A percentile compares a stretch with the other conserved stretches of the same genome.
These are phyloP conservation scores for Chlorella sp. DNA, from an alignment of 139 green algal species.

Conservation along the genomic window DNA sequence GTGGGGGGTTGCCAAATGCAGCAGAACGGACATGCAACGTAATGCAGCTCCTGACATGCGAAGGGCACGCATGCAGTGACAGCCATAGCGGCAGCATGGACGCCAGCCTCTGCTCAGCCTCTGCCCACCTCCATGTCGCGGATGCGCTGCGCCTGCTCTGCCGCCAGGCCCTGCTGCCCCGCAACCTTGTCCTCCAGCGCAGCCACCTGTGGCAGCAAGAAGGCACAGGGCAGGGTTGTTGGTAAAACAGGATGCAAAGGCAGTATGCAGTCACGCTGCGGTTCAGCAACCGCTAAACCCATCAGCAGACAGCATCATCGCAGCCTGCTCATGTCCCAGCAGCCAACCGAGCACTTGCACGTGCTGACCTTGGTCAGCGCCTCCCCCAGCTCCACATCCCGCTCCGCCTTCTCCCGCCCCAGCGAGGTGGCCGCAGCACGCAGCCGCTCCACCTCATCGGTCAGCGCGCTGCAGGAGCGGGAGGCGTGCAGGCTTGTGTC, in stretches of 20 bases:
- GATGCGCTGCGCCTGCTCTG: conserved; percentile 68
- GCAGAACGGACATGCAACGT: background rate
- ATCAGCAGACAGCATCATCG: no score
- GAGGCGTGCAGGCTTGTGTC: no score
- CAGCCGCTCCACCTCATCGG: conserved; percentile 67
- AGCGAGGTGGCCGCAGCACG: conserved; percentile 45
- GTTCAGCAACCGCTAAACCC: background rate
- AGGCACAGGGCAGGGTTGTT: no score
- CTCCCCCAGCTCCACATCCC: conserved; percentile 69
- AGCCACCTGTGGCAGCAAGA: conserved; percentile 21
- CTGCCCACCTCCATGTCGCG: conserved; percentile 66
- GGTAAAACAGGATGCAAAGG: no score
- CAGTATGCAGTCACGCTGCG: background rate
- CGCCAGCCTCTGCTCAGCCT: no score
- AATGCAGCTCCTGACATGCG: no score
- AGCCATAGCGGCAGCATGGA: no score
- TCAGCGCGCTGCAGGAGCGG: conserved; percentile 43
- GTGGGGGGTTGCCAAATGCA: no score
- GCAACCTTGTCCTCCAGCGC: conserved; percentile 83
- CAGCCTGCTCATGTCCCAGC: background rate
- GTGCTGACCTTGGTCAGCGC: conserved; percentile 33
- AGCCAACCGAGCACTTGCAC: no score
- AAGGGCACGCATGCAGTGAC: no score
- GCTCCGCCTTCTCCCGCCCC: conserved; percentile 54
- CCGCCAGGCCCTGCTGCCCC: conserved; percentile 61